Percentiles rank a stretch among this genome's conserved stretches.
These are phyloP conservation scores for Aspergillus uvarum DNA, from an alignment of 2,329 filamentous ascomycete genomes.

Conservation along the genomic window DNA sequence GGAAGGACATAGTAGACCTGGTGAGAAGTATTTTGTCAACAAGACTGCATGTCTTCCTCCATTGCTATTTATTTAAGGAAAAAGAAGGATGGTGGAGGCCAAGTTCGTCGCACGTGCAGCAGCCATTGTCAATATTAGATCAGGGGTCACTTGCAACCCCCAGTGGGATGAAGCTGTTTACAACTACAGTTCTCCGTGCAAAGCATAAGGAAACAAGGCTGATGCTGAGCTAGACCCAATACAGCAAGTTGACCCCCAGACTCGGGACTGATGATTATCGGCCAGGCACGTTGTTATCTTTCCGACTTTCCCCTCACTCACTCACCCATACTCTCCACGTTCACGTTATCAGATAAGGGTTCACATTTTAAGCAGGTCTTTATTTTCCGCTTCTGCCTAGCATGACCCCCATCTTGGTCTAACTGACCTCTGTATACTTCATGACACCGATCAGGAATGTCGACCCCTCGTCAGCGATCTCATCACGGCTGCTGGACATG, in stretches of 20 bases:
- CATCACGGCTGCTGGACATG: constrained; percentile 34
- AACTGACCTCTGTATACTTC: not conserved
- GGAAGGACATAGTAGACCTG: constrained; percentile 21
- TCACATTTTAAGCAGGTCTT: not conserved
- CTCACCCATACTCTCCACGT: too few relatives aligned
- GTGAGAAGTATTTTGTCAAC: not conserved
- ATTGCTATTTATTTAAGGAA: too few relatives aligned
- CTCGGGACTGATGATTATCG: too few relatives aligned
- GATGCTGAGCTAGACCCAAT: constrained; percentile 10
- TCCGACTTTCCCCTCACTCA: not conserved
- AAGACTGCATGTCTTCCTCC: too few relatives aligned
- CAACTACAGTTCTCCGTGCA: too few relatives aligned
- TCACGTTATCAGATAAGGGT: not conserved
- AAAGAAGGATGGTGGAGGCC: too few relatives aligned
- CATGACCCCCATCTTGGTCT: not conserved
- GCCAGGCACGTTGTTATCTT: not conserved
- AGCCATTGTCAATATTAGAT: too few relatives aligned
- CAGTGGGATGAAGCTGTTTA: too few relatives aligned
- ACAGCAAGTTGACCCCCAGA: constrained; percentile 21
- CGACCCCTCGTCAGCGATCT: constrained; percentile 27
- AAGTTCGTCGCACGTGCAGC: too few relatives aligned
- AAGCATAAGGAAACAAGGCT: not conserved
- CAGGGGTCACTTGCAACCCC: too few relatives aligned
- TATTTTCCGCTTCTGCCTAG: not conserved
- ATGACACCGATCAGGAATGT: constrained; percentile 24